A percentile compares a stretch with the other conserved stretches of the same genome.
phyloP scores from a whole-genome alignment of 352 stramenopile genomes.

The Pythium dissimile region DNA sequence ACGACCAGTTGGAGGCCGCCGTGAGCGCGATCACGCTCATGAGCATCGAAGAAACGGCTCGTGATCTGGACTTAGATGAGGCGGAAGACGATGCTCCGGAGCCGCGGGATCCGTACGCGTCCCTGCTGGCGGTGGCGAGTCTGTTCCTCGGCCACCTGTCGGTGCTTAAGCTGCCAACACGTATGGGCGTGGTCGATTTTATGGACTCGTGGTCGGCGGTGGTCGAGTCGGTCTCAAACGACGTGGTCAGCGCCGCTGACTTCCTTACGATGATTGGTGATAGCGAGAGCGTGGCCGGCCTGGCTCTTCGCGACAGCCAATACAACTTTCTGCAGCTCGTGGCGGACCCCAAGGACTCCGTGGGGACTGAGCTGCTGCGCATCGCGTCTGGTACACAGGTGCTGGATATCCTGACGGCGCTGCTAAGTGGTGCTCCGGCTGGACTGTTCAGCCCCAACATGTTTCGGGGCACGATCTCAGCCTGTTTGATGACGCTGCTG shows the following conservation, averaged over 20 bases:
- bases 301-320: slow-evolving; percentile 39
- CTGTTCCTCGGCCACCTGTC: slow-evolving; percentile 56
- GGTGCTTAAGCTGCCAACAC: slow-evolving; percentile 42
- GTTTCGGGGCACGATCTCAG: slow-evolving; percentile 55
- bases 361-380: slow-evolving; percentile 41
- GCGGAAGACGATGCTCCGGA: slow-evolving; percentile 7
- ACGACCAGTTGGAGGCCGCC: slow-evolving; percentile 20
- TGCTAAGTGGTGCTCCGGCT: slow-evolving; percentile 46
- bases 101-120: slow-evolving; percentile 26
- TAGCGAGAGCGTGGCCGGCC: slow-evolving; percentile 31
- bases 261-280: slow-evolving; percentile 54
- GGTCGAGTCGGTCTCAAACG: slow-evolving; percentile 58
- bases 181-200: slow-evolving; percentile 58
- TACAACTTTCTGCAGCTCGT: slow-evolving; percentile 71
- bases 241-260: slow-evolving; percentile 54
- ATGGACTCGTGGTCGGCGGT: slow-evolving; percentile 71
- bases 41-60: slow-evolving; percentile 45
- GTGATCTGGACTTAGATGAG: slow-evolving; percentile 32
- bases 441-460: slow-evolving; percentile 67
- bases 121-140: slow-evolving; percentile 44
- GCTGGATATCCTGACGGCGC: slow-evolving; percentile 59
- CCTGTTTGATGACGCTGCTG: slow-evolving; percentile 46
- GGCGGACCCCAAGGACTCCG: slow-evolving; percentile 38
- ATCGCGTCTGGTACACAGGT: slow-evolving; percentile 57
- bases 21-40: slow-evolving; percentile 65